Evolutionary conservation across 2,329 filamentous ascomycete genomes (phyloP), one percentile per base, ranked within the genome.

Genomic region (Paracoccidioides lutzii): DNA sequence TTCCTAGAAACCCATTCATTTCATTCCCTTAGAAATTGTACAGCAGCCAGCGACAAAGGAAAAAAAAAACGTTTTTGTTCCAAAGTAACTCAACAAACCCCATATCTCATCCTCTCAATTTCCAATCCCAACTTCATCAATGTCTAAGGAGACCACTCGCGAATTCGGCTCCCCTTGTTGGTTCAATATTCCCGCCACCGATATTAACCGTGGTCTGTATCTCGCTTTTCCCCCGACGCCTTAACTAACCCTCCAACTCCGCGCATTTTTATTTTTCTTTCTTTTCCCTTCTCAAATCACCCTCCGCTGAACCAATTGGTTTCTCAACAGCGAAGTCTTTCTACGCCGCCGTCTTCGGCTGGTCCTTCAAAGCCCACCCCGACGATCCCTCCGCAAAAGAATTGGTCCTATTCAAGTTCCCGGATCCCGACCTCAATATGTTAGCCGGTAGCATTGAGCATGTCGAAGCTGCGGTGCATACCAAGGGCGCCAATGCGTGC

Each of bases 301-400:
- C 22, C 22, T 22, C 22, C 1, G 22, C 22, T 22, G 22, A 22
- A 22, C 22, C 22, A 22, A 22, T 22, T 22, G 22, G 22, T 38
- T 12, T 12, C 37, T 12, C 37, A 12, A 7, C 33, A 63, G 63
- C 62, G 28, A 57, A 62, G 53, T 55, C 43, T 28, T 65, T 65
- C 54, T 65, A 64, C 49, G 46, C 46, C 28, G 44, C 41, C 7
- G 61, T 62, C n/a, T 65, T 65, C 53, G 55, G 58, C 38, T 65
- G 63, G 63, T 49, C 38, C 9, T 64, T 64, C 48, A 43, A 45
- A 38, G 15, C 54, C 22, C n/a, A 41, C 8, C 30, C 48, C n/a
- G 51, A 55, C 41, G 43, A 54, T 44, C 43, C 53, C 4, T 55
- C 57, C 33, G 59, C 58, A 15, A 55, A 59, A 7, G 57, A 61